Conservation (phyloP, 495 filamentous ascomycete species). For the Hypoxylon rickii region DNA sequence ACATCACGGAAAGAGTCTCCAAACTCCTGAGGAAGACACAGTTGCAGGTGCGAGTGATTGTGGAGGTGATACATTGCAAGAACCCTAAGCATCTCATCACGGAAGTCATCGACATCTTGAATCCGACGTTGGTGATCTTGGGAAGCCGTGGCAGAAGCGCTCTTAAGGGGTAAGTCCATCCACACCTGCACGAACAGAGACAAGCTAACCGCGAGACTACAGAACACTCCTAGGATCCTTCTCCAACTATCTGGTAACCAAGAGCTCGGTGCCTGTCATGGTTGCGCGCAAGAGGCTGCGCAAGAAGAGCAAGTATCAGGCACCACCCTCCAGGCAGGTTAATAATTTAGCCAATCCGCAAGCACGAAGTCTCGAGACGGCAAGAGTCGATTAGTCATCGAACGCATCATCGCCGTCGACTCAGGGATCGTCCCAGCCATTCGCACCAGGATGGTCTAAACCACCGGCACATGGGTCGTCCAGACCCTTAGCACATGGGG, state of each 20-base stretch:
- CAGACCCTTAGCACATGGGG: no score
- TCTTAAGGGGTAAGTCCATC: constrained; percentile 78
- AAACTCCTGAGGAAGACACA: constrained; percentile 85
- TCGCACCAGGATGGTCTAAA: no score
- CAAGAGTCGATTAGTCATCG: constrained; percentile 64
- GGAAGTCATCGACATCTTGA: constrained; percentile 88
- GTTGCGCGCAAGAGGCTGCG: constrained; percentile 80
- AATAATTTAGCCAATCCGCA: constrained; percentile 70
- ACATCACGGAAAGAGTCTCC: constrained; percentile 78
- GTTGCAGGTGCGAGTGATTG: constrained; percentile 85
- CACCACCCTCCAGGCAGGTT: constrained; percentile 62
- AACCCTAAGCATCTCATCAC: constrained; percentile 84
- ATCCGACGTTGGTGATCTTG: constrained; percentile 90
- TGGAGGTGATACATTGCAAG: constrained; percentile 98
- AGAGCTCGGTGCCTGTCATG: constrained; percentile 96
- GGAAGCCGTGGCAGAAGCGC: constrained; percentile 88
- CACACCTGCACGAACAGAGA: background rate
- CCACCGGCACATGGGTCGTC: no score
- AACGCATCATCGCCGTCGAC: background rate
- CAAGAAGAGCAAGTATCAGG: constrained; percentile 72
- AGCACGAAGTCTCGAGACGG: constrained; percentile 65
- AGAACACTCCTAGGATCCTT: constrained; percentile 80
- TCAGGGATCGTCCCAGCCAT: no score
- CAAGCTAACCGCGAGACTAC: constrained; percentile 10
- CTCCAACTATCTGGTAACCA: constrained; percentile 94